Evolutionary conservation across 208 protist genomes (phyloP), one percentile per base, ranked within the genome.

Genomic region (Trypanosoma avium): DNA sequence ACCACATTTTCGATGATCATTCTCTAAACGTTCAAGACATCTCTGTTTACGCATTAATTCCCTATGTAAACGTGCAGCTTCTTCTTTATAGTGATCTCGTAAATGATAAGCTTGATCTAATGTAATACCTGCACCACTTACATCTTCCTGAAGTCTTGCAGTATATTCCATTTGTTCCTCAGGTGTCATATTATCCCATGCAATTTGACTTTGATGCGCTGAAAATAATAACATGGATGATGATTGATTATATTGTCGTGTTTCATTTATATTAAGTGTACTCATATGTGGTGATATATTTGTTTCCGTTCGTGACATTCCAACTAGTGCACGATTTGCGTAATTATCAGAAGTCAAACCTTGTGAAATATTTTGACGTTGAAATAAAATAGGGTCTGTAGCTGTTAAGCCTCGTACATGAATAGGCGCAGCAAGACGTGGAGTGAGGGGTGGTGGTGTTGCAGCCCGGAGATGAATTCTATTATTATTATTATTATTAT

Each of bases 61-160:
- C 9, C 60, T 54, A 36, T 85, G 77, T 57, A 89, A 74, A n/a
- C 76, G 68, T 1, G 73, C 80, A 0, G 86, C 77, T 63, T 88
- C 79, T 33, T 76, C 61, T 36, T 77, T 72, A 71, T 89, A 89
- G 35, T 79, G 59, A 46, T 92, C 80, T 6, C 86, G 70, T 46
- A 73, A 60, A 12, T 74, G 60, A 59, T 88, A 82, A 9, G 82
- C 86, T 40, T 69, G 58, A 22, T 58, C 38, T 10, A 92, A 58
- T 48, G 81, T 52, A 36, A 47, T 49, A 27, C 74, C 60, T 12
- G 67, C 54, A 27, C 70, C 43, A 47, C 61, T 63, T 22, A 75
- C 67, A 30, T 85, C 78, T 10, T 73, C 70, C 48, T 86, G 79
- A 43, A 89, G 60, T 27, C 72, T 70, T 1, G 73, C 78, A 15